A percentile compares a stretch with the other conserved stretches of the same genome.
Conservation (phyloP, 1,139 yeast species). For the Zygosaccharomyces sapae region DNA sequence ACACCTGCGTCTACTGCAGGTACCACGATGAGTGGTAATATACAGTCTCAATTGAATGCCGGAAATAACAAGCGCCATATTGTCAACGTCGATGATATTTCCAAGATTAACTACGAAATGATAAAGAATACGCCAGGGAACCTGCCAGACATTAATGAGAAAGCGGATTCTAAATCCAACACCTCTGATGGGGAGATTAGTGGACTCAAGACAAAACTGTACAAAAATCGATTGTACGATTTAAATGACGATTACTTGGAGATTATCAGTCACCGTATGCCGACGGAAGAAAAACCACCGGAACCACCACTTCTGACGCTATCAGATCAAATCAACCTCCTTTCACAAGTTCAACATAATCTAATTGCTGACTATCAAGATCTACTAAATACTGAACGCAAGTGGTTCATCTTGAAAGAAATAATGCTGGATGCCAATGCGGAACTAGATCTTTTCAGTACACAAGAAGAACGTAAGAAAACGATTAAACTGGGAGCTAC, state of each 20-base stretch:
- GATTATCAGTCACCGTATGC: constrained; percentile 10
- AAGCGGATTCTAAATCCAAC: constrained; percentile 7
- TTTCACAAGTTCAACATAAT: constrained; percentile 23
- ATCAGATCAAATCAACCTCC: constrained; percentile 24
- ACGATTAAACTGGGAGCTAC: constrained; percentile 18
- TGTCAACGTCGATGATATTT: constrained; percentile 32
- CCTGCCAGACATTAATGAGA: constrained; percentile 11
- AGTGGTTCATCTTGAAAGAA: constrained; percentile 35
- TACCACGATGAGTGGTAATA: background rate
- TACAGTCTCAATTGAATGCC: background rate
- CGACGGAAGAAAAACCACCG: background rate
- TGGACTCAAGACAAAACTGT: constrained; percentile 27
- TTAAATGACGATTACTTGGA: constrained; percentile 30
- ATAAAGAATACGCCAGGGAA: constrained; percentile 35
- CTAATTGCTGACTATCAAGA: constrained; percentile 23
- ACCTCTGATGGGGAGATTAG: constrained; percentile 24
- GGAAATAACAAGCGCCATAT: constrained; percentile 31
- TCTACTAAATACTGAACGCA: constrained; percentile 26
- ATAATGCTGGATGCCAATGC: constrained; percentile 33
- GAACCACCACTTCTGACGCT: constrained; percentile 14
- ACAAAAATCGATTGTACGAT: constrained; percentile 28
- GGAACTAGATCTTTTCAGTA: constrained; percentile 33
- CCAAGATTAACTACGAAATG: constrained; percentile 35
- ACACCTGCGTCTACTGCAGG: constrained; percentile 1
- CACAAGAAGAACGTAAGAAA: constrained; percentile 14